Base-by-base conservation (phyloP, 2,329 filamentous ascomycete genomes). In the Pestalotiopsis sp. region DNA sequence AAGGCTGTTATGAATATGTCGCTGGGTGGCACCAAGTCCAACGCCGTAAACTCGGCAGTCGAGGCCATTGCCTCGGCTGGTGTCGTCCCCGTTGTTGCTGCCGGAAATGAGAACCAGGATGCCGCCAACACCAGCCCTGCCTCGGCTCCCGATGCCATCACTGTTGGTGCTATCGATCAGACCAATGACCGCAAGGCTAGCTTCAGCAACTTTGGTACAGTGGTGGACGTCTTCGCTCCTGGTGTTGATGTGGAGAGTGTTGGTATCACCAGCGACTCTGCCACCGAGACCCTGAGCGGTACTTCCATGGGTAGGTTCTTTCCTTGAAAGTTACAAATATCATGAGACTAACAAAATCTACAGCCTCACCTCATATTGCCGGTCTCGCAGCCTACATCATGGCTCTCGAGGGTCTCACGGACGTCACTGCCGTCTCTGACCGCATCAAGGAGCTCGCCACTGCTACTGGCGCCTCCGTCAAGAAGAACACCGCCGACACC, bases 301-400 rank as follows among this genome's bases (percentile, higher is more conserved):
- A 89, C 87, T 70, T 87, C 85, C 71, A 92, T 91, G 90, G 77
- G 77, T 79, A 71, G 72, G 77, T 71, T 31, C n/a, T 13, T 69
- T 27, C 11, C 66, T 57, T n/a, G n/a, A n/a, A n/a, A n/a, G n/a
- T n/a, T n/a, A n/a, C n/a, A n/a, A n/a, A n/a, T n/a, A n/a, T n/a
- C n/a, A n/a, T 14, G 38, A 36, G 4, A 62, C 74, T 76, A 74
- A 76, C 69, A 9, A 3, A 12, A 27, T 11, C 20, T 20, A 84
- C 84, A 87, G 90, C 91, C 31, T 86, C 86, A 13, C 91, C 91
- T 1, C 90, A 92, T 76, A 85, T 93, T 67, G 86, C 89, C 62
- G 91, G 91, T 62, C 82, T 93, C 3, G 89, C 89, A 14, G 90
- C 90, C 36, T 93, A 93, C 79, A 81, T 93, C 39, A 89, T 93